Evolutionary conservation across 768 basidiomycete genomes (phyloP), one percentile per base, ranked within the genome.

Genomic region (Tulasnella calospora): DNA sequence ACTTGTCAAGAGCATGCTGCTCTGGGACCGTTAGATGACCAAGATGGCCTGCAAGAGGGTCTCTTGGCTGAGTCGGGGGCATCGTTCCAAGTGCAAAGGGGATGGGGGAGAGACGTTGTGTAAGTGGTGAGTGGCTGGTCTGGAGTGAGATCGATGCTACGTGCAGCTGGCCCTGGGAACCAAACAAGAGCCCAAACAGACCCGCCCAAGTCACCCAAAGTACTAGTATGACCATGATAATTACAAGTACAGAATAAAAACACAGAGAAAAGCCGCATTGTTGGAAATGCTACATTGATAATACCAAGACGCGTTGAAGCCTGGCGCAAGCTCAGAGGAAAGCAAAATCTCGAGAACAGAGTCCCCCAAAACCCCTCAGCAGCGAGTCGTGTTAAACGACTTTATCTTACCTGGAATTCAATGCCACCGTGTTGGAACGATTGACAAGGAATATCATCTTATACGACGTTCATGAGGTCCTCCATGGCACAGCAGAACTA

Each of bases 401-500:
- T 3, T 33, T 27, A 30, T 67, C 61, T 67, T 67, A 67, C 61
- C 61, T 67, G 33, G n/a, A n/a, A 10, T n/a, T 12, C 12, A 30
- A 67, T 15, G 27, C 61, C n/a, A 35, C 61, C 61, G 61, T 67
- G 61, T 67, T 67, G 61, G 61, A 67, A 67, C 61, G 61, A 1
- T 67, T 27, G 13, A 6, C 27, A 33, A 67, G 61, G 30, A 33
- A 36, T 8, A 67, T 73, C 8, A 41, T 27, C 40, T 87, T 86
- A 96, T 75, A 95, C 89, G 82, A 98, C 91, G 83, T 96, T 94
- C 96, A 96, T 97, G 74, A 98, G 88, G 80, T 99, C 96, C 86
- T 99, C 96, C 75, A 97, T 86, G 4, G 93, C 92, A 82, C 94
- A 95, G 83, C 94, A 95, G 84, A 96, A 94, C 94, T 96, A 81